Percentiles rank a stretch among this genome's conserved stretches.
These are phyloP conservation scores for Nicotiana noctiflora DNA, from an alignment of 257 asterid genomes.

Conservation along the genomic window DNA sequence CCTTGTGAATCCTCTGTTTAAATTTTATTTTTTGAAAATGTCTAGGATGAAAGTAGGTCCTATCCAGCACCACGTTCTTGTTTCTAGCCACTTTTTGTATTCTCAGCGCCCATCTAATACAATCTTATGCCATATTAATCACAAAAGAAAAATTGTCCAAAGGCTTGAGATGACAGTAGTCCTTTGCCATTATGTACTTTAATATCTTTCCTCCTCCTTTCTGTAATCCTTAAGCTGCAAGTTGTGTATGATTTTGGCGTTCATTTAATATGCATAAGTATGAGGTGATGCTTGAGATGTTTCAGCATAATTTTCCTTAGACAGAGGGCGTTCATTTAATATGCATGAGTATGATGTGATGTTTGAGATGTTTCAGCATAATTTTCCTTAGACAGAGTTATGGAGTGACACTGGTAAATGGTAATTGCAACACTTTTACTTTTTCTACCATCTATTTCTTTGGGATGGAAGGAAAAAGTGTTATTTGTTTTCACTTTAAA, in stretches of 20 bases:
- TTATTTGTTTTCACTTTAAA: not conserved
- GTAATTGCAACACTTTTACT: not conserved
- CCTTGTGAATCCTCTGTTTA: not conserved
- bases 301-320: not conserved
- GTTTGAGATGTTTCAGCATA: not conserved
- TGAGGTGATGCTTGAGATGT: not conserved
- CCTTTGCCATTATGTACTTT: not conserved
- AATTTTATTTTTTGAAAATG: not conserved
- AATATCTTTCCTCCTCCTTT: not conserved
- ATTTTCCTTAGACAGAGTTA: not conserved
- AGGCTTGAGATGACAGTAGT: not conserved
- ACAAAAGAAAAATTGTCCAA: not conserved
- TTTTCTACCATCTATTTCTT: not conserved
- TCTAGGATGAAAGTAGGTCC: not conserved
- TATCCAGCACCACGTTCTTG: not conserved
- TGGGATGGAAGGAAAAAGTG: not conserved
- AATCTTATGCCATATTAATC: not conserved
- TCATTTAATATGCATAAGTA: not conserved
- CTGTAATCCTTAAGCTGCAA: not conserved
- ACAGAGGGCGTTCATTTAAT: not conserved
- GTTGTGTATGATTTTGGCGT: not conserved
- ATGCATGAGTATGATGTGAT: not conserved
- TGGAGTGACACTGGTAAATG: not conserved
- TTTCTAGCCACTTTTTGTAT: not conserved
- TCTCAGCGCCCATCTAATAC: not conserved